Percentiles rank a stretch among this genome's conserved stretches.
Conservation (phyloP, 192 early-diverging fungal genomes). For the Umbelopsis vinacea region DNA sequence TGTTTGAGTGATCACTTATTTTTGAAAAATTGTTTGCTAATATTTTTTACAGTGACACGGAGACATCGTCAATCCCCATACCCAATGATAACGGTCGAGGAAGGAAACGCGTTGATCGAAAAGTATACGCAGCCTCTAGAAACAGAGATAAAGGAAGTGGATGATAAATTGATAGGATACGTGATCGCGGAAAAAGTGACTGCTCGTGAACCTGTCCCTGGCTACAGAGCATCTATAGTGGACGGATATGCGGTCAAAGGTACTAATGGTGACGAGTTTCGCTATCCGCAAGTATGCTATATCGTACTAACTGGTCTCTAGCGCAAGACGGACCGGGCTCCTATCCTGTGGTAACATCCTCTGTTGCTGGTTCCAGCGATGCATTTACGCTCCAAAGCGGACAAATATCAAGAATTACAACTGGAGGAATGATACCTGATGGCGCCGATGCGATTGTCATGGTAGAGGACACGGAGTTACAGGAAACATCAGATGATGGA, state of each 20-base stretch:
- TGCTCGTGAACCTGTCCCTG: slow-evolving; percentile 78
- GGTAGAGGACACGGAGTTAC: slow-evolving; percentile 89
- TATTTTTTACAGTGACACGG: slow-evolving; percentile 50
- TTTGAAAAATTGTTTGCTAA: neutral
- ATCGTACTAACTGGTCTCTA: neutral
- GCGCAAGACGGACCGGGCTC: slow-evolving; percentile 80
- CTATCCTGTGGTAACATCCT: slow-evolving; percentile 66
- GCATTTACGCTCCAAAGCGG: slow-evolving; percentile 51
- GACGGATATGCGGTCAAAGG: slow-evolving; percentile 94
- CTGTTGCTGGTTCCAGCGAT: slow-evolving; percentile 57
- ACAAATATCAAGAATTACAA: slow-evolving; percentile 78
- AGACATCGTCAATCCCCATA: slow-evolving; percentile 83
- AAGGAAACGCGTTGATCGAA: slow-evolving; percentile 65
- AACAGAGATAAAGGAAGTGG: slow-evolving; percentile 43
- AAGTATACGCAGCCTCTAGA: slow-evolving; percentile 38
- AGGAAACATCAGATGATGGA: slow-evolving; percentile 57
- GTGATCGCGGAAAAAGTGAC: slow-evolving; percentile 79
- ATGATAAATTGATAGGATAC: slow-evolving; percentile 58
- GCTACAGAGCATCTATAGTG: slow-evolving; percentile 84
- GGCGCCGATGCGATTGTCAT: slow-evolving; percentile 94
- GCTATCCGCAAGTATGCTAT: neutral
- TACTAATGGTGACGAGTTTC: slow-evolving; percentile 31
- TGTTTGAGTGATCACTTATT: neutral
- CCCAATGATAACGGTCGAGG: slow-evolving; percentile 73
- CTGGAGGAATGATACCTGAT: slow-evolving; percentile 84